Conservation (phyloP, 495 filamentous ascomycete species). For the Xylaria longipes region DNA sequence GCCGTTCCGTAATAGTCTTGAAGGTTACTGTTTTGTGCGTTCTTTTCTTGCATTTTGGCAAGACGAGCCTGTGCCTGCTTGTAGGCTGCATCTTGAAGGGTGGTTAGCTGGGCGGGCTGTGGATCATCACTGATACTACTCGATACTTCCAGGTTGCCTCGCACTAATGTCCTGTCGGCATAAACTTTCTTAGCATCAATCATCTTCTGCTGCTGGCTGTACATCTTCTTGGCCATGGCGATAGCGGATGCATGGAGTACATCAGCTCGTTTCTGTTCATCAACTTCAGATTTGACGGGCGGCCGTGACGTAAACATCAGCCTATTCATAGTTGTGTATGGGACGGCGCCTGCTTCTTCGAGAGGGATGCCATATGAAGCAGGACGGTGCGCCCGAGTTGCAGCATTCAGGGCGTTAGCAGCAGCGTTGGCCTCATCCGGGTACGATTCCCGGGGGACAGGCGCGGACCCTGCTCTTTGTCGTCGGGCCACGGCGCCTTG, state of each 20-base stretch:
- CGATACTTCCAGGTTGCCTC: constrained; percentile 36
- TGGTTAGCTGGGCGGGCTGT: constrained; percentile 54
- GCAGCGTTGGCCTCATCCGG: constrained; percentile 66
- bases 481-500: constrained; percentile 74
- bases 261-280: constrained; percentile 74
- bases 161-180: constrained; percentile 35
- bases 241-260: constrained; percentile 80
- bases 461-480: constrained; percentile 70
- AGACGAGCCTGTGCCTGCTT: constrained; percentile 83
- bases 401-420: constrained; percentile 70
- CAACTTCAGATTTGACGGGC: constrained; percentile 71
- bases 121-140: constrained; percentile 43
- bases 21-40: constrained; percentile 61
- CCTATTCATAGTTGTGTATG: constrained; percentile 57
- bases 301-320: constrained; percentile 80
- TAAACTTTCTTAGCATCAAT: constrained; percentile 47
- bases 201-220: constrained; percentile 65
- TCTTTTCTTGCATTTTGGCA: constrained; percentile 76
- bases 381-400: constrained; percentile 62
- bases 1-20: constrained; percentile 75
- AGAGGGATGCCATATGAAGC: constrained; percentile 41
- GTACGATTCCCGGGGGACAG: constrained; percentile 54
- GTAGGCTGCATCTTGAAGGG: constrained; percentile 82
- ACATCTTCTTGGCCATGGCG: constrained; percentile 89
- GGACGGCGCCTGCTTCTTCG: constrained; percentile 49